These are phyloP conservation scores for Neurospora sublineolata DNA, from an alignment of 495 filamentous ascomycete species.

Conservation along the genomic window DNA sequence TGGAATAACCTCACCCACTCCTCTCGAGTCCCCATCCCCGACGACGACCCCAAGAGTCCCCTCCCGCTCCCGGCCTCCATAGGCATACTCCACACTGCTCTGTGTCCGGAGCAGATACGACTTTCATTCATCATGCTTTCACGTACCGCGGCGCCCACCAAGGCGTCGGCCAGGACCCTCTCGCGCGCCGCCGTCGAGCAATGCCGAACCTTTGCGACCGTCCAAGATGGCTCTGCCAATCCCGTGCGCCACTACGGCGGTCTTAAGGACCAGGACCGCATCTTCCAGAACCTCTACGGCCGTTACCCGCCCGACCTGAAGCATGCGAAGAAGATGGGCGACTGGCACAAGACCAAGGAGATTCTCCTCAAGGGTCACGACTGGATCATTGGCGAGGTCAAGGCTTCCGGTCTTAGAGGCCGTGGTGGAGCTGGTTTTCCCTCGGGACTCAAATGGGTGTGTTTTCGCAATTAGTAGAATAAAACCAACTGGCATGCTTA, in stretches of 20 bases:
- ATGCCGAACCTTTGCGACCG: constrained; percentile 58
- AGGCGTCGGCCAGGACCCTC: constrained; percentile 30
- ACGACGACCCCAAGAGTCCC: constrained; percentile 1
- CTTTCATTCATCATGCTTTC: constrained; percentile 34
- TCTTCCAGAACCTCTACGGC: constrained; percentile 96
- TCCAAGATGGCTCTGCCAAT: constrained; percentile 66
- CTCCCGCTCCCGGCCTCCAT: constrained; percentile 20
- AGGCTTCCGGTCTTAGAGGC: constrained; percentile 87
- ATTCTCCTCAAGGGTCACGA: constrained; percentile 94
- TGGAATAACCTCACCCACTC: constrained; percentile 5
- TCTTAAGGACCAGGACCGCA: constrained; percentile 87
- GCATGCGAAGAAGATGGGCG: constrained; percentile 93
- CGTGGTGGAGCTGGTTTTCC: constrained; percentile 97
- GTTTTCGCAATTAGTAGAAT: constrained; percentile 6
- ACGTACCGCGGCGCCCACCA: constrained; percentile 34
- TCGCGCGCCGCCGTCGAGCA: constrained; percentile 22
- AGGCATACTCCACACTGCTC: constrained; percentile 33
- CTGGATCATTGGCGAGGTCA: constrained; percentile 96
- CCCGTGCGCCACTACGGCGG: constrained; percentile 64
- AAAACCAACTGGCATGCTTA: constrained; percentile 6
- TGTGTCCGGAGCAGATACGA: constrained; percentile 27
- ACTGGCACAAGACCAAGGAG: constrained; percentile 99
- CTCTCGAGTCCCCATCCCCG: not conserved
- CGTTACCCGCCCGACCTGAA: constrained; percentile 85
- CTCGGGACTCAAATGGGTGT: constrained; percentile 97